Evolutionary conservation across 1,139 yeast genomes (phyloP), one percentile per base, ranked within the genome.

Genomic region (Groenewaldozyma sp.): DNA sequence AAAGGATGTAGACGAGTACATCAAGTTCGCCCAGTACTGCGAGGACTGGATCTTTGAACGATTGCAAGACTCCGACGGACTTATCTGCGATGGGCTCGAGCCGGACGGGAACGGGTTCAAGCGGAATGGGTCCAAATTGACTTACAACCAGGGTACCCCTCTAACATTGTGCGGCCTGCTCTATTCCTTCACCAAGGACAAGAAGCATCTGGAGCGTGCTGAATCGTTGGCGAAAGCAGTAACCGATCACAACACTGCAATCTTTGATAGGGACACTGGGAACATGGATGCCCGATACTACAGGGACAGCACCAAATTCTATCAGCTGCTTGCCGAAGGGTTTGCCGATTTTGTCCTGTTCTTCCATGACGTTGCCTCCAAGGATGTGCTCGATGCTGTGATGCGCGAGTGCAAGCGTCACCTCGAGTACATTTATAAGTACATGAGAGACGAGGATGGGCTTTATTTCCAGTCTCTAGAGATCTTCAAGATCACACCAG

Each of bases 141-240:
- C 82, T n/a, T 80, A 80, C 58, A 79, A 79, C 58, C 70, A 76
- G 22, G 87, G 88, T 14, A 71, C 81, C 3, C 74, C 84, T 0
- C 53, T 79, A 34, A 72, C 80, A 7, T 74, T 78, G 1, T 68
- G 76, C 4, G 58, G 74, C 7, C 63, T 70, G 49, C 60, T 80
- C 47, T 78, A 71, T 52, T 65, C 64, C 43, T 62, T 66, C 44
- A 79, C 83, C 17, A 59, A 65, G 26, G 76, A 78, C 47, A 59
- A 63, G 14, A 66, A 73, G 51, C 78, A 82, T 77, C 63, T 68
- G 50, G 55, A 68, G 13, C 68, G 71, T 42, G 82, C 87, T 3
- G 70, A 68, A 45, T 73, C 65, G n/a, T 63, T 78, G 47, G 83
- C 82, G 9, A 64, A 64, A 32, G 80, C 82, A 11, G 76, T 73